Evolutionary conservation across 441 rosid species (phyloP).

Genomic region (Gossypium lobatum): DNA sequence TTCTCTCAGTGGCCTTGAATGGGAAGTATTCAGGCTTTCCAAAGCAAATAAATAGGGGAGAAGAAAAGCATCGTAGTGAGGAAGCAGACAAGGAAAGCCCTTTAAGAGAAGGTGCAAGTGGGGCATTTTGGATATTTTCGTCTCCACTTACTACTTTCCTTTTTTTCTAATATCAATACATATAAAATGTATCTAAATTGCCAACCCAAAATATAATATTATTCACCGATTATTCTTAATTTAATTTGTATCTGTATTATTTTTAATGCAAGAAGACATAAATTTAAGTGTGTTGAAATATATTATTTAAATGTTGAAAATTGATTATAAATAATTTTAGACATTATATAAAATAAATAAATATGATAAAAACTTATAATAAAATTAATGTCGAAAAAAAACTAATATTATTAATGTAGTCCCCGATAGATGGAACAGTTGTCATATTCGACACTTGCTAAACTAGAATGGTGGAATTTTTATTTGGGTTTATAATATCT

Average conservation of each 20-base stretch:
- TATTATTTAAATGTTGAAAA: no score
- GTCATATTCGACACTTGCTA: no score
- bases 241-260: no score
- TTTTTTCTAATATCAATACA: background rate
- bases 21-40: background rate
- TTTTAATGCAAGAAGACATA: fast-evolving
- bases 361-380: no score
- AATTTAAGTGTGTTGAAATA: no score
- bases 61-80: background rate
- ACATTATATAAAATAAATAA: no score
- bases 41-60: background rate
- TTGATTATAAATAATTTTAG: fast-evolving
- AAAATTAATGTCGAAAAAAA: no score
- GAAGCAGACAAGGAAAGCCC: conserved; percentile 7
- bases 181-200: background rate
- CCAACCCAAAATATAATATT: no score
- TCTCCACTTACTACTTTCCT: background rate
- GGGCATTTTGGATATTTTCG: background rate
- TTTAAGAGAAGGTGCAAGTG: background rate
- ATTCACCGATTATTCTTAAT: no score
- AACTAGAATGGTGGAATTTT: background rate
- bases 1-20: background rate
- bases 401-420: no score
- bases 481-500: no score
- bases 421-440: no score